Evolutionary conservation across 164 flowering plant species (phyloP).

Genomic region (Malania oleifera): DNA sequence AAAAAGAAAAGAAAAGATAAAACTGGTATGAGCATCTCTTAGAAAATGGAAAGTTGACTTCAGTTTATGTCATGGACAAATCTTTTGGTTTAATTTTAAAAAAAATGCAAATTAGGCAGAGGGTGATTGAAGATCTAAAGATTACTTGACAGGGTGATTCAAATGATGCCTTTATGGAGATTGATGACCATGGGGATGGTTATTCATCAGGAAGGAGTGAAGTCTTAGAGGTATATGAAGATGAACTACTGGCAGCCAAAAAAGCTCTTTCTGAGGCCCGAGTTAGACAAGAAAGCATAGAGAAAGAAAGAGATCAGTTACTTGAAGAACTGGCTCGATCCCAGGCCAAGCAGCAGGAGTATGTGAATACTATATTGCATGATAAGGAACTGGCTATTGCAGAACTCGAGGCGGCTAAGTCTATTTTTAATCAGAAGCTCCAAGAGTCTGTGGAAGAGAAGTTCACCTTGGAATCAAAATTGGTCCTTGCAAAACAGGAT

Average conservation of each 20-base stretch:
- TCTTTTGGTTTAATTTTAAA: not conserved
- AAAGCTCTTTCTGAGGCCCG: constrained; percentile 33
- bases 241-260: constrained; percentile 23
- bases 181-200: constrained; percentile 22
- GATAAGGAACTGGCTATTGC: constrained; percentile 45
- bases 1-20: not conserved
- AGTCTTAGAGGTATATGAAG: constrained; percentile 17
- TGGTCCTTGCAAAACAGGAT: constrained; percentile 53
- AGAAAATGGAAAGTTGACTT: not conserved
- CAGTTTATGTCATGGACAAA: not conserved
- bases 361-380: constrained; percentile 33
- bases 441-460: constrained; percentile 45
- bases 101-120: not conserved
- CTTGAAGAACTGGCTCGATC: constrained; percentile 39
- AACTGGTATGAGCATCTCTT: not conserved
- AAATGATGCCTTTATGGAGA: constrained; percentile 18
- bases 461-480: constrained; percentile 41
- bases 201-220: constrained; percentile 17
- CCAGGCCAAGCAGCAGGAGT: constrained; percentile 42
- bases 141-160: constrained; percentile 36
- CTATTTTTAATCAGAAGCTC: constrained; percentile 42
- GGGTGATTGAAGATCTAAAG: not conserved
- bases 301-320: constrained; percentile 45
- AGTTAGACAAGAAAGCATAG: constrained; percentile 36
- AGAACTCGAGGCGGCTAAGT: constrained; percentile 49